phyloP scores from a whole-genome alignment of 495 filamentous ascomycete species.

The Aspergillus hancockii region DNA sequence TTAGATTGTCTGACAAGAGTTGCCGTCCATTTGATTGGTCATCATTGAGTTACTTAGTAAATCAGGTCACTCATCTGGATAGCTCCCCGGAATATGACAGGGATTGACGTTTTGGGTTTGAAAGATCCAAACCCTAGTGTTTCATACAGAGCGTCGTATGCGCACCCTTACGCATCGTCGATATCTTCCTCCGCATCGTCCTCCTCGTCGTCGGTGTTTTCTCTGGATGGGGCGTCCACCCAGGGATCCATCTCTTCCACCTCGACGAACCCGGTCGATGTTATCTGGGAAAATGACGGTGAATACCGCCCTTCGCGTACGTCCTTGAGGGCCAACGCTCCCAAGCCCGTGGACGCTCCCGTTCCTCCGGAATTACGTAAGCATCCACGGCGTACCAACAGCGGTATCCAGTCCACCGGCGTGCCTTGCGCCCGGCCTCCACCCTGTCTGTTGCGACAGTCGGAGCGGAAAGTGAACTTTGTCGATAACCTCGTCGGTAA shows the following conservation, averaged over 20 bases:
- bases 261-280: conserved; percentile 46
- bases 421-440: conserved; percentile 64
- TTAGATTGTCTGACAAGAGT: conserved; percentile 10
- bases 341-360: conserved; percentile 41
- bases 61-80: conserved; percentile 21
- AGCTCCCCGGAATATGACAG: conserved; percentile 44
- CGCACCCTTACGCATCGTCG: conserved; percentile 65
- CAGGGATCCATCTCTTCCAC: conserved; percentile 55
- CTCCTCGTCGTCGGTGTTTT: conserved; percentile 79
- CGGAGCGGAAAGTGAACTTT: conserved; percentile 91
- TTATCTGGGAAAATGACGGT: conserved; percentile 51
- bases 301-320: conserved; percentile 32
- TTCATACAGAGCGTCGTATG: conserved; percentile 39
- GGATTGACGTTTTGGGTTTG: conserved; percentile 52
- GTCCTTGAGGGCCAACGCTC: conserved; percentile 29
- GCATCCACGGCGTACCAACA: conserved; percentile 78
- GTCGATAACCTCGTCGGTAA: conserved; percentile 99
- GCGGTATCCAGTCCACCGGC: conserved; percentile 38
- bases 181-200: conserved; percentile 71
- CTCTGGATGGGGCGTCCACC: conserved; percentile 62
- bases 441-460: conserved; percentile 82
- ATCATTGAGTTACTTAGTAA: conserved; percentile 16
- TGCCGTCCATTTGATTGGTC: conserved; percentile 12
- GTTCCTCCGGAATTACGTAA: conserved; percentile 70
- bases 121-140: conserved; percentile 43